phyloP scores from a whole-genome alignment of 148 eudicot genomes.

The Silene conica region DNA sequence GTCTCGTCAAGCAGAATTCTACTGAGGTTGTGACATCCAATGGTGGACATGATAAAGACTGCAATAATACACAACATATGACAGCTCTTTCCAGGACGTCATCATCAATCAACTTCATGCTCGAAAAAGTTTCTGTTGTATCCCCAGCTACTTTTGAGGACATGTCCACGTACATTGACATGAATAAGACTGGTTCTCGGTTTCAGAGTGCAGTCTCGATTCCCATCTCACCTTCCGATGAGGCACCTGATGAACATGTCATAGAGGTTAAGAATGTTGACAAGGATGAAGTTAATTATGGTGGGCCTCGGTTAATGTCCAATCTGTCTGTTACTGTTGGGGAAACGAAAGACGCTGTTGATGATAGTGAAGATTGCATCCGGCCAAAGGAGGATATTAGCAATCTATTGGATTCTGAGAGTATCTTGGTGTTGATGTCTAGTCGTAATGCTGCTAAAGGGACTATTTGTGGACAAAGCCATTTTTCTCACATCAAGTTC shows the following conservation, averaged over 20 bases:
- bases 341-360: slow-evolving; percentile 30
- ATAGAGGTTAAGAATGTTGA: slow-evolving; percentile 29
- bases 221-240: slow-evolving; percentile 30
- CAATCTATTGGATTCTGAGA: slow-evolving; percentile 72
- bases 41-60: slow-evolving; percentile 23
- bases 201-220: slow-evolving; percentile 23
- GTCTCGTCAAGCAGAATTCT: slow-evolving; percentile 3
- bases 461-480: slow-evolving; percentile 81
- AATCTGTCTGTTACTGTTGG: slow-evolving; percentile 10
- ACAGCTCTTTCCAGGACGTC: slow-evolving; percentile 39
- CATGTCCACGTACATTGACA: slow-evolving; percentile 35
- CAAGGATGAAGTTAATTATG: slow-evolving; percentile 37
- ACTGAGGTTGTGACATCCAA: slow-evolving; percentile 18
- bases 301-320: slow-evolving; percentile 9
- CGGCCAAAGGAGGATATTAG: slow-evolving; percentile 48
- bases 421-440: slow-evolving; percentile 87
- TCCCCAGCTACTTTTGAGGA: slow-evolving; percentile 36
- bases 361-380: slow-evolving; percentile 38
- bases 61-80: slow-evolving; percentile 37
- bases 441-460: slow-evolving; percentile 67
- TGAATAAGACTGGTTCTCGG: slow-evolving; percentile 28
- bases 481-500: slow-evolving; percentile 86
- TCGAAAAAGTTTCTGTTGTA: slow-evolving; percentile 44
- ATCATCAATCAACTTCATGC: slow-evolving; percentile 40
- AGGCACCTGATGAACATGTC: slow-evolving; percentile 26